Conservation (phyloP, 2,329 filamentous ascomycete genomes). For the Alternaria sp. region DNA sequence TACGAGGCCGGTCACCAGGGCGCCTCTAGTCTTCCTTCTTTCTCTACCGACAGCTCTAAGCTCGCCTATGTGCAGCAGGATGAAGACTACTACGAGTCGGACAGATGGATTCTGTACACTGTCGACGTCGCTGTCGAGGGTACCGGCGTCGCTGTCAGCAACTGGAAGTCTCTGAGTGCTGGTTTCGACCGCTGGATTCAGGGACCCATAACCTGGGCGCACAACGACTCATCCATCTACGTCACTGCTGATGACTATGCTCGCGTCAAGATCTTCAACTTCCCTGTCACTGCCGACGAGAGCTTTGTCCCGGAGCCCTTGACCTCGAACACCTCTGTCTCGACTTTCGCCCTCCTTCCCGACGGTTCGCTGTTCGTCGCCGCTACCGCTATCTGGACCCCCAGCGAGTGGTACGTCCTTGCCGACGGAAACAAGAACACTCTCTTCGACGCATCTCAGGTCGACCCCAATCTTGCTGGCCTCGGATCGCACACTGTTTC, state of each 20-base stretch:
- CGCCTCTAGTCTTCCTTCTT: constrained; percentile 72
- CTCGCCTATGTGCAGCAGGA: constrained; percentile 80
- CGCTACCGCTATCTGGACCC: constrained; percentile 45
- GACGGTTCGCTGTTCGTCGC: constrained; percentile 62
- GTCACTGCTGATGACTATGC: constrained; percentile 48
- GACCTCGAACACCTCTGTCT: constrained; percentile 54
- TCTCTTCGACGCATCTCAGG: constrained; percentile 68
- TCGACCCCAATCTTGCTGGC: constrained; percentile 70
- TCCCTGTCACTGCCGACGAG: constrained; percentile 66
- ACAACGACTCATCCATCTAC: constrained; percentile 45
- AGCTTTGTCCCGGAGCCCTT: constrained; percentile 54
- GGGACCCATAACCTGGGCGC: constrained; percentile 43
- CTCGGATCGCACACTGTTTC: constrained; percentile 68
- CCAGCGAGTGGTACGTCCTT: constrained; percentile 44
- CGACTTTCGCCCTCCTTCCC: constrained; percentile 63
- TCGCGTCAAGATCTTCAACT: constrained; percentile 63
- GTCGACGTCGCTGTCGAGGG: constrained; percentile 39
- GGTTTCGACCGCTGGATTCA: constrained; percentile 45
- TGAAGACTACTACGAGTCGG: constrained; percentile 76
- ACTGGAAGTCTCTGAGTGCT: constrained; percentile 43
- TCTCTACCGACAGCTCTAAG: constrained; percentile 75
- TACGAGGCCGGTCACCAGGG: constrained; percentile 62
- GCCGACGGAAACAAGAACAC: constrained; percentile 47
- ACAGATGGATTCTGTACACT: constrained; percentile 66
- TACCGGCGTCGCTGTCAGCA: constrained; percentile 35